A percentile compares a stretch with the other conserved stretches of the same genome.
Conservation (phyloP, 2,329 filamentous ascomycete genomes). For the Fusarium penzigii region DNA sequence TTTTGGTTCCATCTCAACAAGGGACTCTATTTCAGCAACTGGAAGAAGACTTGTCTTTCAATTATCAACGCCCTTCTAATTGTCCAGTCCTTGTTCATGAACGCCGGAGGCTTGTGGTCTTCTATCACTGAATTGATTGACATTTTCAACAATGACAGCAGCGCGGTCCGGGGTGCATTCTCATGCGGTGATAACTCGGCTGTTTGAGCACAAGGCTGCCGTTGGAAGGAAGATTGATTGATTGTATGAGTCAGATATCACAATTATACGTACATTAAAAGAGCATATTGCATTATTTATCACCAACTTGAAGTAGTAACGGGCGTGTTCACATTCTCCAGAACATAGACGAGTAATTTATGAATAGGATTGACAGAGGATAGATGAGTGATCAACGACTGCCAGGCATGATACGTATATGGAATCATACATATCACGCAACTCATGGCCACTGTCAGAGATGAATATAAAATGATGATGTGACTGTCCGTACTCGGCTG, state of each 20-base stretch:
- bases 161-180: slow-evolving; percentile 31
- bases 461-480: no score
- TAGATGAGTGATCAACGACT: no score
- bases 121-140: slow-evolving; percentile 32
- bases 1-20: slow-evolving; percentile 39
- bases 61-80: slow-evolving; percentile 32
- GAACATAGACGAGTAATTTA: background rate
- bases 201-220: background rate
- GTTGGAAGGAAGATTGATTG: no score
- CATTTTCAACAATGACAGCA: slow-evolving; percentile 27
- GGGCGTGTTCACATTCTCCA: no score
- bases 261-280: background rate
- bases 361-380: background rate
- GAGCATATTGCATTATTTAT: background rate
- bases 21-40: slow-evolving; percentile 19
- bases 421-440: no score
- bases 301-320: no score
- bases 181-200: slow-evolving; percentile 36
- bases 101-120: slow-evolving; percentile 36
- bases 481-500: no score
- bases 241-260: background rate
- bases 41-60: slow-evolving; percentile 22
- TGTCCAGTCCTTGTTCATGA: slow-evolving; percentile 36
- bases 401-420: no score
- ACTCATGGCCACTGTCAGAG: no score